These are phyloP conservation scores for Hypericum perforatum DNA, from an alignment of 345 rosid species.

Conservation along the genomic window DNA sequence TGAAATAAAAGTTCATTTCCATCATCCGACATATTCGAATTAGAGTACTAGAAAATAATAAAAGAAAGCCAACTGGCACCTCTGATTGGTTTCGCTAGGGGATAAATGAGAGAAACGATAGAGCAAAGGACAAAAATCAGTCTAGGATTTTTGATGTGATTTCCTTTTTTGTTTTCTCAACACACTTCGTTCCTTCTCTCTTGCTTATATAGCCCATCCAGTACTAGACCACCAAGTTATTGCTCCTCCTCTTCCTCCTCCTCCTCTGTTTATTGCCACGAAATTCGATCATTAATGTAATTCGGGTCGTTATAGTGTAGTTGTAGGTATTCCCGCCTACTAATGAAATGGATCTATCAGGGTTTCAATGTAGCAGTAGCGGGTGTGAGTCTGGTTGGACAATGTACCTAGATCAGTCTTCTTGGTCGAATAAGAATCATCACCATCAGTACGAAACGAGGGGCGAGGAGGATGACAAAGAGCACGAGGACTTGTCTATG, in stretches of 20 bases:
- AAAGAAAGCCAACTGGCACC: conserved; percentile 46
- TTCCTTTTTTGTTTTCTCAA: background rate
- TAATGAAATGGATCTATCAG: conserved; percentile 35
- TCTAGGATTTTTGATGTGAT: conserved; percentile 37
- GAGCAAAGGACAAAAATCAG: conserved; percentile 31
- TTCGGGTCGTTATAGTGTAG: background rate
- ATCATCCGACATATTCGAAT: too few relatives aligned
- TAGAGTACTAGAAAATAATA: too few relatives aligned
- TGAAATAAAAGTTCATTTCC: too few relatives aligned
- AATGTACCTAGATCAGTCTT: conserved; percentile 53
- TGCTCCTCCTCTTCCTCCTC: background rate
- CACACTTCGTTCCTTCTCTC: conserved; percentile 1
- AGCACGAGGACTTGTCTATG: conserved; percentile 57
- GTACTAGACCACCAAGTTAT: background rate
- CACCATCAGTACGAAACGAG: conserved; percentile 14
- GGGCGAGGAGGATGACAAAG: conserved; percentile 18
- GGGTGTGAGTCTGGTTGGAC: conserved; percentile 93
- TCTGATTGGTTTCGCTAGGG: conserved; percentile 33
- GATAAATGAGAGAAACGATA: conserved; percentile 20
- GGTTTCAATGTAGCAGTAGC: conserved; percentile 40
- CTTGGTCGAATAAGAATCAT: conserved; percentile 13
- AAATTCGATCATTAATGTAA: background rate
- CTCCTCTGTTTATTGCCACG: background rate
- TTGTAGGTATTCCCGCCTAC: background rate
- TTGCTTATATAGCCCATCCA: conserved; percentile 18